These are phyloP conservation scores for Aspergillus candidus DNA, from an alignment of 2,329 filamentous ascomycete genomes.

Conservation along the genomic window DNA sequence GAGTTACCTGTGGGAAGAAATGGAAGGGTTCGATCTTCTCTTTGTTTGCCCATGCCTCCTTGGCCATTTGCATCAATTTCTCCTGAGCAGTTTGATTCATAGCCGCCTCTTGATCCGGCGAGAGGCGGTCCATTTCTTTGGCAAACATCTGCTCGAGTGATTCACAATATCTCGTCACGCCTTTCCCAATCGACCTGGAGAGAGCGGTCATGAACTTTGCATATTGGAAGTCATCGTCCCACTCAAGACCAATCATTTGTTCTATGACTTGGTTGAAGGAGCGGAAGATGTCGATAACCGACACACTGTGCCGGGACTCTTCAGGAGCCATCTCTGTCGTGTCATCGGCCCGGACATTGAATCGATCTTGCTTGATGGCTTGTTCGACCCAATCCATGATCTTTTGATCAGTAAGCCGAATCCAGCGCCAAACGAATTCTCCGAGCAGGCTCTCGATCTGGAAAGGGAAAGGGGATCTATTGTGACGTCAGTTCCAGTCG, in stretches of 20 bases:
- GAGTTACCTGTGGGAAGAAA: conserved; percentile 78
- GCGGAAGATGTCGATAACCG: conserved; percentile 86
- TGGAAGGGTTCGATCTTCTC: conserved; percentile 95
- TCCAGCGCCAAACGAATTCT: conserved; percentile 95
- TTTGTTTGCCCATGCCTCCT: conserved; percentile 85
- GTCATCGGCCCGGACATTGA: conserved; percentile 65
- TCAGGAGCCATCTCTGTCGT: conserved; percentile 61
- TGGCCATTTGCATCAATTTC: conserved; percentile 86
- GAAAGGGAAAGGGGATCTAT: conserved; percentile 66
- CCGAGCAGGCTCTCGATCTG: conserved; percentile 79
- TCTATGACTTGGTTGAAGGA: conserved; percentile 90
- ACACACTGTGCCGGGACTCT: conserved; percentile 84
- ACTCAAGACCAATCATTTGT: conserved; percentile 77
- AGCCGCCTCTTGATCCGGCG: conserved; percentile 76
- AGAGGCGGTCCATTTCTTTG: conserved; percentile 87
- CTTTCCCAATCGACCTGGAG: conserved; percentile 74
- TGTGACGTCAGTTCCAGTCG: conserved; percentile 16
- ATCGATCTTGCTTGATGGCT: conserved; percentile 84
- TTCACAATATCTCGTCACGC: conserved; percentile 86
- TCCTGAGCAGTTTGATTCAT: conserved; percentile 78
- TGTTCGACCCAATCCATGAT: conserved; percentile 81
- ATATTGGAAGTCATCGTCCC: conserved; percentile 89
- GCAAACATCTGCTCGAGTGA: conserved; percentile 77
- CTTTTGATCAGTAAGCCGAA: conserved; percentile 70
- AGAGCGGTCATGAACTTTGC: conserved; percentile 96